phyloP scores from a whole-genome alignment of 306 rosid genomes.

The Quercus berberidifolia region DNA sequence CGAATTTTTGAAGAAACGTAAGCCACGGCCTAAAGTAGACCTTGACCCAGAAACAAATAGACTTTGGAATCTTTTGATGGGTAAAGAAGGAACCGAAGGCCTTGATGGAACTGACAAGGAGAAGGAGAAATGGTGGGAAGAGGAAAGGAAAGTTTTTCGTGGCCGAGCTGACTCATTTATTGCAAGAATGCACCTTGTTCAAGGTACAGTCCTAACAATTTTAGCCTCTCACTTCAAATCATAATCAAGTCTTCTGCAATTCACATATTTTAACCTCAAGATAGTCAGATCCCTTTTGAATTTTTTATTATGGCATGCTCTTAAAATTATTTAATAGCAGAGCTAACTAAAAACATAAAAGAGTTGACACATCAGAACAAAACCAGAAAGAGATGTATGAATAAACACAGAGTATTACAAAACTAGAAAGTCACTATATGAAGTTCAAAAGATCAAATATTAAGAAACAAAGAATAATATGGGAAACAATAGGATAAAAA shows the following conservation, averaged over 20 bases:
- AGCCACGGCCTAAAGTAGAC: conserved; percentile 77
- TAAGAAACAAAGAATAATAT: not conserved
- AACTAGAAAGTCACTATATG: not conserved
- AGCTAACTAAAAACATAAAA: not conserved
- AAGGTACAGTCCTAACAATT: conserved; percentile 55
- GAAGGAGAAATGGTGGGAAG: conserved; percentile 90
- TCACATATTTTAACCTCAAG: conserved; percentile 7
- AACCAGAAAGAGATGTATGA: not conserved
- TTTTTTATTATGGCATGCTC: not conserved
- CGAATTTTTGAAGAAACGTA: conserved; percentile 47
- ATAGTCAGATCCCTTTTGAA: conserved; percentile 7
- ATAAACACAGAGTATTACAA: not conserved
- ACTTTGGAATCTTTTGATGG: conserved; percentile 90
- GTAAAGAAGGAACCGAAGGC: conserved; percentile 58
- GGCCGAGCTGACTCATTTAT: conserved; percentile 88
- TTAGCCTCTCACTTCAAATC: conserved; percentile 13
- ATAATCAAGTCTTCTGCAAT: conserved; percentile 5
- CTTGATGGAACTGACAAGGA: conserved; percentile 46
- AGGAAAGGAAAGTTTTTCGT: conserved; percentile 74
- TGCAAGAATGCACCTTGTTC: conserved; percentile 97
- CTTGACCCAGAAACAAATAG: conserved; percentile 86
- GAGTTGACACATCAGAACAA: not conserved
- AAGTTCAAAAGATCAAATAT: not conserved
- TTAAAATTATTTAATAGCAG: not conserved
- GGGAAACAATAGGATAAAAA: not conserved